Conservation (phyloP, 2,329 filamentous ascomycete genomes). For the Botryotinia globosa region DNA sequence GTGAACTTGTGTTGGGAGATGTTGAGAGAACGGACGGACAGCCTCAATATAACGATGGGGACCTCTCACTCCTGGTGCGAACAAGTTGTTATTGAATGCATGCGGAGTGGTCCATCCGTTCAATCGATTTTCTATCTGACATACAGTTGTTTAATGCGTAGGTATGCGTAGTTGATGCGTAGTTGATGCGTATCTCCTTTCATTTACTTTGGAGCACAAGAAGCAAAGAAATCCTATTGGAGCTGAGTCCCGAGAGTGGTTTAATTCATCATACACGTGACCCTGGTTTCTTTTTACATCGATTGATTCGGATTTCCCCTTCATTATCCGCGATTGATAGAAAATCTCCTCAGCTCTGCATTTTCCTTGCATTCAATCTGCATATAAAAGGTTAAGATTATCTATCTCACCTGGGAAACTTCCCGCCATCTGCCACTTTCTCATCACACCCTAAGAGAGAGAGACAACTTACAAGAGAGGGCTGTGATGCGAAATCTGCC, state of each 20-base stretch:
- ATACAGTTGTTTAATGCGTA: constrained; percentile 19
- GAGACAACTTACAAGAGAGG: background rate
- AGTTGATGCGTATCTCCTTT: constrained; percentile 4
- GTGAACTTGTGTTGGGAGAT: constrained; percentile 1
- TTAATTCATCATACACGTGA: constrained; percentile 3
- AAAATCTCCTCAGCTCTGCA: constrained; percentile 2
- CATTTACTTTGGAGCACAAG: constrained; percentile 4
- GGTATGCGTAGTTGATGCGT: constrained; percentile 15
- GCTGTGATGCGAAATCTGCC: constrained; percentile 6
- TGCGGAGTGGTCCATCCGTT: constrained; percentile 16
- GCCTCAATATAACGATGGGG: constrained; percentile 16
- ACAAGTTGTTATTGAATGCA: constrained; percentile 1
- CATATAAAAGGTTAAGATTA: constrained; percentile 13
- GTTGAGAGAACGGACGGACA: constrained; percentile 1
- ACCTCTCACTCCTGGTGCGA: background rate
- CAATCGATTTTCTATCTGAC: constrained; percentile 19
- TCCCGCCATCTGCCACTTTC: background rate
- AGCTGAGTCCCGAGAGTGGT: background rate
- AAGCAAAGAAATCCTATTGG: constrained; percentile 13
- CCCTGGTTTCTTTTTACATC: background rate
- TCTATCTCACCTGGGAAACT: constrained; percentile 8
- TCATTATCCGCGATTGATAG: constrained; percentile 6
- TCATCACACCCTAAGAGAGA: background rate
- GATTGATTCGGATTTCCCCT: constrained; percentile 18
- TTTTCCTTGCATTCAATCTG: constrained; percentile 5